Percentiles rank a stretch among this genome's conserved stretches.
Evolutionary conservation across 768 basidiomycete species (phyloP).

Genomic region (Boletus tylopilopsis): DNA sequence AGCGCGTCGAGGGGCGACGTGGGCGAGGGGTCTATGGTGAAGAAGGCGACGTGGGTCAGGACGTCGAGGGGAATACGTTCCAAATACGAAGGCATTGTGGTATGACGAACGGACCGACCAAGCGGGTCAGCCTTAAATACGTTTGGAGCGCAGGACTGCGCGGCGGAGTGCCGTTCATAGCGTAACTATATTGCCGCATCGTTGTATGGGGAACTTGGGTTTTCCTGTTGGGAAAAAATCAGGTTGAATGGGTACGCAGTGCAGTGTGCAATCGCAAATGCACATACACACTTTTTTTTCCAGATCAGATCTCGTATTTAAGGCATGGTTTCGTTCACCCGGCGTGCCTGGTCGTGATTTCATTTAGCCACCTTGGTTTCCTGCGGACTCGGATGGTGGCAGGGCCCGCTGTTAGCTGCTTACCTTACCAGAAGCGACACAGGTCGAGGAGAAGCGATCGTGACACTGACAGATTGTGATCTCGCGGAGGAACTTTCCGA

Average conservation of each 20-base stretch:
- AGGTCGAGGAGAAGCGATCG: constrained; percentile 23
- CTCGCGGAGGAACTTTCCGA: constrained; percentile 8
- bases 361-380: constrained; percentile 34
- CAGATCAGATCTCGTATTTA: constrained; percentile 35
- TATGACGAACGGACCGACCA: constrained; percentile 16
- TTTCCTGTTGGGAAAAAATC: constrained; percentile 39
- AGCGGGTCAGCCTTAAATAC: constrained; percentile 23
- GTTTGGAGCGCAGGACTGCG: constrained; percentile 14
- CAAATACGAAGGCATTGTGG: constrained; percentile 43
- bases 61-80: constrained; percentile 53
- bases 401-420: constrained; percentile 13
- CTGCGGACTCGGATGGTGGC: constrained; percentile 24
- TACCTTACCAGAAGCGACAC: constrained; percentile 18
- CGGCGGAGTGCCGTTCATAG: constrained; percentile 32
- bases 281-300: constrained; percentile 23
- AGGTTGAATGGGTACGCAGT: constrained; percentile 22
- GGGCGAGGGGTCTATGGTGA: constrained; percentile 37
- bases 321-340: constrained; percentile 24
- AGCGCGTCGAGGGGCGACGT: constrained; percentile 41
- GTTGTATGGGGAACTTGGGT: constrained; percentile 29
- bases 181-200: constrained; percentile 33
- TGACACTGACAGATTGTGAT: constrained; percentile 16
- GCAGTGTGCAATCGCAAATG: constrained; percentile 28
- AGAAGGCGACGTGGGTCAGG: constrained; percentile 51
- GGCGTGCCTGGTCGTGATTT: constrained; percentile 34